These are phyloP conservation scores for Trichoderma reesei DNA, from an alignment of 495 filamentous ascomycete genomes.

Conservation along the genomic window DNA sequence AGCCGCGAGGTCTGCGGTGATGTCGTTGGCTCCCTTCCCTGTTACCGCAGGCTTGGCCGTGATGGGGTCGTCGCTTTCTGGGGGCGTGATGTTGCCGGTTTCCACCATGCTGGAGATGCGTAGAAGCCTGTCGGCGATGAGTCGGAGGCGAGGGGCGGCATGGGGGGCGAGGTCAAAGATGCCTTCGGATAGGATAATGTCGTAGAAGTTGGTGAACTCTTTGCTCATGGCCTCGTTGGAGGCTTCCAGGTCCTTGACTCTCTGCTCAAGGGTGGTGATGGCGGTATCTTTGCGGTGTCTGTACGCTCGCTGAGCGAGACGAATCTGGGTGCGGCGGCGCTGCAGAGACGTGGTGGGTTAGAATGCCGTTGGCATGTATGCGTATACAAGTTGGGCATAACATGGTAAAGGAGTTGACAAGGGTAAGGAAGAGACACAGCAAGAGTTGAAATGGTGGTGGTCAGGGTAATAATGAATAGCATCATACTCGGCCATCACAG, in stretches of 20 bases:
- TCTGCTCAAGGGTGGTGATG: conserved; percentile 59
- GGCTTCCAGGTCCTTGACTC: conserved; percentile 53
- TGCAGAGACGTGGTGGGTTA: conserved; percentile 25
- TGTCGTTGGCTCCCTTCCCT: conserved; percentile 1
- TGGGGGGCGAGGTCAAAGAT: conserved; percentile 42
- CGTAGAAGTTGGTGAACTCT: conserved; percentile 59
- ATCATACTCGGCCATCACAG: neutral
- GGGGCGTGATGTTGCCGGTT: conserved; percentile 19
- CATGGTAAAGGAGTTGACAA: neutral
- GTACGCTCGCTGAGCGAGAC: conserved; percentile 77
- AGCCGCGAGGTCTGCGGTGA: neutral
- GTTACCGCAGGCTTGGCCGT: conserved; percentile 10
- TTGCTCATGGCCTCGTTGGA: conserved; percentile 66
- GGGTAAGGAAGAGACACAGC: neutral
- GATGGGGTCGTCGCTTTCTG: conserved; percentile 18
- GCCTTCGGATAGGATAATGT: conserved; percentile 42
- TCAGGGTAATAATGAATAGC: no score
- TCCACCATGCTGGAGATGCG: conserved; percentile 28
- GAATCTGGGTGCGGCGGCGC: conserved; percentile 80
- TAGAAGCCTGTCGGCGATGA: conserved; percentile 36
- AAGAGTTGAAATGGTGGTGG: neutral
- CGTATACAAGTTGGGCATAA: no score
- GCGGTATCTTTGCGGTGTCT: conserved; percentile 75
- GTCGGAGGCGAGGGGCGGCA: conserved; percentile 36
- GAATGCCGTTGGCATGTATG: neutral